Evolutionary conservation across 2,329 filamentous ascomycete genomes (phyloP).

Genomic region (Aureobasidium subglaciale): DNA sequence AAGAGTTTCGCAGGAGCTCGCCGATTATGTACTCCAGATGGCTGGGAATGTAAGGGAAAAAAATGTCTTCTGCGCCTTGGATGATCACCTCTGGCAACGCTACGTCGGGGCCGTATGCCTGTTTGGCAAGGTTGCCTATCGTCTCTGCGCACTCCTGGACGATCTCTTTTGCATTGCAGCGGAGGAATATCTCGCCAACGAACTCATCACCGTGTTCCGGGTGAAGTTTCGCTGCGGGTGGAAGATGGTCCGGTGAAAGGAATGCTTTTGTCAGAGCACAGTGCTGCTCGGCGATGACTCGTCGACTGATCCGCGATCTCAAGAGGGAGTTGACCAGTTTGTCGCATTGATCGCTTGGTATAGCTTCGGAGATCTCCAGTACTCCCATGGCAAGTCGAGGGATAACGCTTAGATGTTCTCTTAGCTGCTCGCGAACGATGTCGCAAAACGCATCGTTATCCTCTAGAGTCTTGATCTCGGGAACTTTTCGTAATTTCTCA

Average conservation of each 20-base stretch:
- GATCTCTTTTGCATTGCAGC: constrained; percentile 84
- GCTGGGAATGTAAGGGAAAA: constrained; percentile 91
- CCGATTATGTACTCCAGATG: constrained; percentile 87
- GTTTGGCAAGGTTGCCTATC: constrained; percentile 64
- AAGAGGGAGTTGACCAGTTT: constrained; percentile 92
- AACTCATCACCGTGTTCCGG: constrained; percentile 64
- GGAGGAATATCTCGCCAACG: constrained; percentile 91
- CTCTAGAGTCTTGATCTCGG: constrained; percentile 74
- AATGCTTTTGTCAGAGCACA: constrained; percentile 91
- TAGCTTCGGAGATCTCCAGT: constrained; percentile 76
- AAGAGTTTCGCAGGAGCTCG: constrained; percentile 87
- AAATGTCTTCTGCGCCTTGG: constrained; percentile 72
- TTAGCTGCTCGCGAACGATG: constrained; percentile 68
- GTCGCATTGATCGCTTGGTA: constrained; percentile 76
- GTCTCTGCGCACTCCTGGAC: constrained; percentile 74
- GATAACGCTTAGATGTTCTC: constrained; percentile 86
- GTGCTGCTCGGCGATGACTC: constrained; percentile 96
- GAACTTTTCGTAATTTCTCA: constrained; percentile 75
- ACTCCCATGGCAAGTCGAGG: constrained; percentile 92
- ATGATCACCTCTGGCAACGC: constrained; percentile 74
- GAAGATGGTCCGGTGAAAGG: constrained; percentile 82
- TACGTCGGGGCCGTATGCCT: constrained; percentile 65
- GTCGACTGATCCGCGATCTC: constrained; percentile 86
- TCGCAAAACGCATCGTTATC: constrained; percentile 87
- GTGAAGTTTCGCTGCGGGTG: constrained; percentile 59